Percentiles rank a stretch among this genome's conserved stretches.
These are phyloP conservation scores for Pythium dissotocum DNA, from an alignment of 352 stramenopile genomes.

Conservation along the genomic window DNA sequence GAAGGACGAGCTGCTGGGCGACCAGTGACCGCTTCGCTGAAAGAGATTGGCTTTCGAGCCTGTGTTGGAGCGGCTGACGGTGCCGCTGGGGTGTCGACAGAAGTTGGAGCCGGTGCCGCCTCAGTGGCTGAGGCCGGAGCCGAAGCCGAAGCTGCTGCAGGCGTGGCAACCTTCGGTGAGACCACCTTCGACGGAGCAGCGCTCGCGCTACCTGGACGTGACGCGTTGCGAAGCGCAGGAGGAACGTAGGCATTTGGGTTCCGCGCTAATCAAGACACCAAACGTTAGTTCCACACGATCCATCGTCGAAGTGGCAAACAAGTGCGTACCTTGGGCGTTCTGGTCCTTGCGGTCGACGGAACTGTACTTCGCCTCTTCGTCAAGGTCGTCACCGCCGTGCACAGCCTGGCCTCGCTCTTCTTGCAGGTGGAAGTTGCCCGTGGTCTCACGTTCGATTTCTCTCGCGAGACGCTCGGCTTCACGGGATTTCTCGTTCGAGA, in stretches of 20 bases:
- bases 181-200: slow-evolving; percentile 18
- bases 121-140: slow-evolving; percentile 1
- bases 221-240: slow-evolving; percentile 55
- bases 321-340: slow-evolving; percentile 1
- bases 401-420: slow-evolving; percentile 92
- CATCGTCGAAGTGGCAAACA: background rate
- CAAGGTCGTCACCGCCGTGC: slow-evolving; percentile 70
- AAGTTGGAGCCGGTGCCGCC: background rate
- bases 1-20: slow-evolving; percentile 26
- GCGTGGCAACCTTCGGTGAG: slow-evolving; percentile 16
- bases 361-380: slow-evolving; percentile 96
- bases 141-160: slow-evolving; percentile 5
- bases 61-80: slow-evolving; percentile 10
- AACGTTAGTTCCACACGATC: background rate
- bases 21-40: slow-evolving; percentile 69
- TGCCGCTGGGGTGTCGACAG: background rate
- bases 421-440: slow-evolving; percentile 93
- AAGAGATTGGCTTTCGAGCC: slow-evolving; percentile 60
- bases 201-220: slow-evolving; percentile 41
- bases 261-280: slow-evolving; percentile 11
- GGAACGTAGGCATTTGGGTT: slow-evolving; percentile 63
- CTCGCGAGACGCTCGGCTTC: slow-evolving; percentile 92
- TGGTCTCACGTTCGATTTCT: slow-evolving; percentile 93
- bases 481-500: slow-evolving; percentile 86
- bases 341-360: slow-evolving; percentile 82